Percentiles rank a stretch among this genome's conserved stretches.
Conservation (phyloP, 768 basidiomycete species). For the Lactarius quietus region DNA sequence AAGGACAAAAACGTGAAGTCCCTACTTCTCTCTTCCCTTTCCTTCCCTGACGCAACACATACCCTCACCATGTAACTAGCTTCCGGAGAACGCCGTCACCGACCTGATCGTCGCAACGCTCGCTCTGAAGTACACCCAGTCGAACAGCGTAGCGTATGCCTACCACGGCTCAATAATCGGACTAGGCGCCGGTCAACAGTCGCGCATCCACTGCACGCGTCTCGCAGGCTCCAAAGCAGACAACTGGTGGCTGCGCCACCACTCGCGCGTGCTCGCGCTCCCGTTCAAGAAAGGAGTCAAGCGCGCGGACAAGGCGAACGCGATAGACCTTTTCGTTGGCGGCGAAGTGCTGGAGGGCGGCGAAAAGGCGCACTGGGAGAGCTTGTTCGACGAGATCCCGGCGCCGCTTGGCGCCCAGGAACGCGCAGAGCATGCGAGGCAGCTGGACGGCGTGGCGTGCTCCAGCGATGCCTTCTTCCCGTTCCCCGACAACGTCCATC, state of each 20-base stretch:
- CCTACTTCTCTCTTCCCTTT: neutral
- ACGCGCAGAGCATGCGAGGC: slow-evolving; percentile 64
- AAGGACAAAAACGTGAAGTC: slow-evolving; percentile 74
- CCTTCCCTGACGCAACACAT: neutral
- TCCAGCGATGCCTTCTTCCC: slow-evolving; percentile 99
- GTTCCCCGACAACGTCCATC: slow-evolving; percentile 96
- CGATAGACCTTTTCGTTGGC: slow-evolving; percentile 93
- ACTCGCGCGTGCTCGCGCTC: slow-evolving; percentile 85
- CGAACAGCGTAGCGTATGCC: slow-evolving; percentile 97
- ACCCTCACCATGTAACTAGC: too few relatives aligned
- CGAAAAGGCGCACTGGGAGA: slow-evolving; percentile 90
- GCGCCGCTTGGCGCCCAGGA: slow-evolving; percentile 63
- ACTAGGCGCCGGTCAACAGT: slow-evolving; percentile 97
- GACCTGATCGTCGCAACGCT: slow-evolving; percentile 96
- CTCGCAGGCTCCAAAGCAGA: slow-evolving; percentile 98
- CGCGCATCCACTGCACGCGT: slow-evolving; percentile 98
- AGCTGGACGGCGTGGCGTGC: slow-evolving; percentile 85
- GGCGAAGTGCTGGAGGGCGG: slow-evolving; percentile 86
- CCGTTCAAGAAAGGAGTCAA: slow-evolving; percentile 98
- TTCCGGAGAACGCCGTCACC: slow-evolving; percentile 71
- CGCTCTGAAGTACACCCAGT: slow-evolving; percentile 97
- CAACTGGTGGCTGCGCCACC: slow-evolving; percentile 98
- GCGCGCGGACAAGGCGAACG: slow-evolving; percentile 97
- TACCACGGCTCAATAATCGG: slow-evolving; percentile 90
- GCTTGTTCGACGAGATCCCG: slow-evolving; percentile 72